These are phyloP conservation scores for Kodamaea fungicola DNA, from an alignment of 1,139 yeast species.

Conservation along the genomic window DNA sequence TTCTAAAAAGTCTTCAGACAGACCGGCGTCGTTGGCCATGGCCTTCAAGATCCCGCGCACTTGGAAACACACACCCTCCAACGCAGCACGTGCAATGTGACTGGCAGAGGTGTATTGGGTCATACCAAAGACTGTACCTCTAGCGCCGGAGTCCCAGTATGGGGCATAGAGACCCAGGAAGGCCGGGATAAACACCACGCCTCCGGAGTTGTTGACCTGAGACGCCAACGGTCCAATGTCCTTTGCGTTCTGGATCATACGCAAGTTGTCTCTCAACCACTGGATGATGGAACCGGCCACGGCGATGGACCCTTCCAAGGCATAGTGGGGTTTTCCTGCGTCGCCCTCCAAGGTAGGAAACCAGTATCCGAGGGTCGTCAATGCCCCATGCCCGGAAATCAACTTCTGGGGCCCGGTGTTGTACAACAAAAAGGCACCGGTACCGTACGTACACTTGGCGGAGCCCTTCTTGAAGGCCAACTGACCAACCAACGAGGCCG, in stretches of 20 bases:
- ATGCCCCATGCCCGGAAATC: slow-evolving; percentile 73
- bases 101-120: slow-evolving; percentile 84
- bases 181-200: slow-evolving; percentile 94
- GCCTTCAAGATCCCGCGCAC: slow-evolving; percentile 87
- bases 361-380: slow-evolving; percentile 90
- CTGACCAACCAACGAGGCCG: slow-evolving; percentile 92
- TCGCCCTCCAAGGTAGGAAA: slow-evolving; percentile 61
- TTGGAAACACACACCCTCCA: slow-evolving; percentile 94
- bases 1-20: slow-evolving; percentile 45
- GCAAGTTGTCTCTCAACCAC: slow-evolving; percentile 91
- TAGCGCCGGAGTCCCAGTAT: slow-evolving; percentile 90
- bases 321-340: slow-evolving; percentile 70
- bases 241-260: slow-evolving; percentile 73
- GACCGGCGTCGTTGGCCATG: slow-evolving; percentile 81
- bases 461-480: slow-evolving; percentile 79
- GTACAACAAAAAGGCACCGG: slow-evolving; percentile 89
- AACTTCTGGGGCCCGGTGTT: slow-evolving; percentile 74
- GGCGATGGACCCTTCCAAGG: slow-evolving; percentile 92
- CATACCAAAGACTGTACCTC: slow-evolving; percentile 91
- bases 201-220: slow-evolving; percentile 78
- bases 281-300: slow-evolving; percentile 95
- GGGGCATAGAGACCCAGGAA: slow-evolving; percentile 94
- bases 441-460: slow-evolving; percentile 96
- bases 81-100: slow-evolving; percentile 90
- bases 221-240: slow-evolving; percentile 91